Base-by-base conservation (phyloP, 176 grass and related monocot genomes). In the Echinochloa phyllopogon region DNA sequence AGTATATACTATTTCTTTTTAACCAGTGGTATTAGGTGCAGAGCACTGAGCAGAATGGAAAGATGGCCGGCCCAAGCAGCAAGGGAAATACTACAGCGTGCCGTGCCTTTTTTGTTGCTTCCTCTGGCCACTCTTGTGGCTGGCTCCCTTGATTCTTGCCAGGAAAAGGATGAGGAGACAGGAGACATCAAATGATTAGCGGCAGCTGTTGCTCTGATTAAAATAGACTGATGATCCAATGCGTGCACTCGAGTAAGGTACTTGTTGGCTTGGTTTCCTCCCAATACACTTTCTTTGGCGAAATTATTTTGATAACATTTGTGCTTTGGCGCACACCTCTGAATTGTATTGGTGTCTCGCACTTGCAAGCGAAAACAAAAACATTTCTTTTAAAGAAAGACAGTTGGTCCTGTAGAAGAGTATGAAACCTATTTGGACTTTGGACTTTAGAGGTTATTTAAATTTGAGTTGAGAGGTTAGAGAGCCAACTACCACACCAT, bases 131-230 rank as follows among this genome's bases (percentile, higher is more conserved):
- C 7, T 40, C 48, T 75, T 75, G 21, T 75, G 78, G 59, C 16
- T 75, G 77, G 39, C 59, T 87, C 85, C 78, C 78, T 76, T 82
- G 43, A 87, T 57, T 59, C 70, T 57, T 76, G 3, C 85, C 66
- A 42, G 49, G 48, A 37, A 55, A 76, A 68, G 23, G 37, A 9
- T 5, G 2, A 58, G 56, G 56, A 58, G 51, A 53, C 51, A 55
- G 43, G 29, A 29, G 27, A 50, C 48, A 47, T 21, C 48, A 57
- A 75, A 76, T 87, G 71, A 87, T 87, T 76, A 76, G 38, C 3
- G 70, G 50, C 69, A 57, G 78, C 57, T 60, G 57, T 39, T 69
- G 61, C 18, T 12, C 15, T 75, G 71, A 66, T 81, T 74, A 82
- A 58, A 75, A 9, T 55, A 24, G n/a, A 74, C 27, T n/a, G 2